Evolutionary conservation across 805 yeast genomes (phyloP).

Genomic region (Wickerhamomyces mucosus): DNA sequence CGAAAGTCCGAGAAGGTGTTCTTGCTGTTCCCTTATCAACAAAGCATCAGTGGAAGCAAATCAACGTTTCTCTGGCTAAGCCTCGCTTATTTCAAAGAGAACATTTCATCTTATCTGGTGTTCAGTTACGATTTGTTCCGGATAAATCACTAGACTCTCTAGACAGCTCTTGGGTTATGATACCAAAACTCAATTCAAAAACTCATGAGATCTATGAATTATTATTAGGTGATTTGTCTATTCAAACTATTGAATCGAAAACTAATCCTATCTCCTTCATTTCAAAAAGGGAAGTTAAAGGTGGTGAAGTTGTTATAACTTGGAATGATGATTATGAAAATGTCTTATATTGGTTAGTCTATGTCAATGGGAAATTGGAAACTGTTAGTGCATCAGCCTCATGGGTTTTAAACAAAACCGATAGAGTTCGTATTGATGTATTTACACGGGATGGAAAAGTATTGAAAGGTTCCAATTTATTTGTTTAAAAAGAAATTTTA

Average conservation of each 20-base stretch:
- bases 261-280: constrained; percentile 1
- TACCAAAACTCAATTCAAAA: constrained; percentile 2
- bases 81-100: constrained; percentile 18
- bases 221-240: constrained; percentile 17
- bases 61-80: constrained; percentile 8
- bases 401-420: constrained; percentile 7
- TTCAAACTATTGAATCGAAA: constrained; percentile 5
- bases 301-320: constrained; percentile 12
- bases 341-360: constrained; percentile 23
- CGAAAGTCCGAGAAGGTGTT: constrained; percentile 23
- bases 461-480: constrained; percentile 11
- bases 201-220: constrained; percentile 9
- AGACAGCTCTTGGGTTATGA: constrained; percentile 19
- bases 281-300: constrained; percentile 3
- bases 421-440: constrained; percentile 14
- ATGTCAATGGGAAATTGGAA: constrained; percentile 20
- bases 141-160: background rate
- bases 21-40: constrained; percentile 23
- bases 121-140: background rate
- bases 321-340: constrained; percentile 13
- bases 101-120: constrained; percentile 16
- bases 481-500: constrained; percentile 5
- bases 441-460: constrained; percentile 15
- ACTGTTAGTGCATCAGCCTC: constrained; percentile 12
- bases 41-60: constrained; percentile 13